These are phyloP conservation scores for Tillandsia fasciculata DNA, from an alignment of 176 grass and related monocot genomes.

Conservation along the genomic window DNA sequence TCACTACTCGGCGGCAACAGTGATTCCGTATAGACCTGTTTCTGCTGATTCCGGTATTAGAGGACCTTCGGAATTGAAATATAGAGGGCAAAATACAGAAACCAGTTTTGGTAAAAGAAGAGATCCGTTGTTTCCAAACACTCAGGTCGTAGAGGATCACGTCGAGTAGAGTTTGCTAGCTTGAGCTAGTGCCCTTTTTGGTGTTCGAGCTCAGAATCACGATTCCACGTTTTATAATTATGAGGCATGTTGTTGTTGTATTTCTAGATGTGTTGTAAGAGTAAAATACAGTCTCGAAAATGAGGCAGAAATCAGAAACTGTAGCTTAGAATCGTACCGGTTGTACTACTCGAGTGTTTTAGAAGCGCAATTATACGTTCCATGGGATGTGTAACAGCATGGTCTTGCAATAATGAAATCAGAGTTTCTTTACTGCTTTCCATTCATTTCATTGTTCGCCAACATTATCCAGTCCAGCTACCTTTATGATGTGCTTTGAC, in stretches of 20 bases:
- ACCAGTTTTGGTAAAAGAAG: conserved; percentile 76
- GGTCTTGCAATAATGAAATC: neutral
- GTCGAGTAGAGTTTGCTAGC: conserved; percentile 43
- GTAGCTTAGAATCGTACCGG: conserved; percentile 6
- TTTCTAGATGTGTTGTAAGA: conserved; percentile 24
- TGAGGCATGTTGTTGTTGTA: conserved; percentile 24
- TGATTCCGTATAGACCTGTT: conserved; percentile 46
- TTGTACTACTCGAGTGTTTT: neutral
- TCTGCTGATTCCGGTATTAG: conserved; percentile 42
- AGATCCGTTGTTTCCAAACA: conserved; percentile 50
- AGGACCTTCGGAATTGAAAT: conserved; percentile 58
- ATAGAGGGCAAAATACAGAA: conserved; percentile 68
- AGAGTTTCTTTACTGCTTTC: neutral
- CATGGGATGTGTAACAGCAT: neutral
- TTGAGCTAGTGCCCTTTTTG: conserved; percentile 12
- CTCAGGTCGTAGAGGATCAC: conserved; percentile 65
- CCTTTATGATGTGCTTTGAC: neutral
- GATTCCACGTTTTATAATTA: conserved; percentile 10
- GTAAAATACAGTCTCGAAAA: conserved; percentile 5
- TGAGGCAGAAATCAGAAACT: conserved; percentile 24
- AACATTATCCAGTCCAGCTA: neutral
- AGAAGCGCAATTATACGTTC: neutral
- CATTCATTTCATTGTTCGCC: neutral
- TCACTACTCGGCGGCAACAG: conserved; percentile 45
- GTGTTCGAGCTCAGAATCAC: conserved; percentile 30